phyloP scores from a whole-genome alignment of 2,329 filamentous ascomycete species.

The Coleophoma crateriformis region DNA sequence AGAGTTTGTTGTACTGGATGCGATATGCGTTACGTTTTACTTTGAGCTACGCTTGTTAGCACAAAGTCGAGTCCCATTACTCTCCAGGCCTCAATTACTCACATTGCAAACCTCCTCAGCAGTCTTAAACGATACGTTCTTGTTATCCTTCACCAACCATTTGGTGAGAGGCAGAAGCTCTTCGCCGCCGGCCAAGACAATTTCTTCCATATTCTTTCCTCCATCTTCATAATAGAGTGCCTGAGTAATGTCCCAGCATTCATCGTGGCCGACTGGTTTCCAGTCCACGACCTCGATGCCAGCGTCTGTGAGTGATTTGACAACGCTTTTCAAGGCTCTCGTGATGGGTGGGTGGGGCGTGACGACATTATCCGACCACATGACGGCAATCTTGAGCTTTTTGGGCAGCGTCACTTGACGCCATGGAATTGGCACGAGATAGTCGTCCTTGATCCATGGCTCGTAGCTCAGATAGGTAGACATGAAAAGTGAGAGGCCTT shows the following conservation, averaged over 20 bases:
- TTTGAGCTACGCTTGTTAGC: conserved; percentile 1
- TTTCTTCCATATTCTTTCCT: conserved; percentile 3
- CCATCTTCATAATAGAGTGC: conserved; percentile 8
- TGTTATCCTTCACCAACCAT: conserved; percentile 9
- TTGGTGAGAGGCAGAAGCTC: conserved; percentile 6
- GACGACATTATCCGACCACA: conserved; percentile 51
- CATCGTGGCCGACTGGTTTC: conserved; percentile 41
- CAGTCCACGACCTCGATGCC: conserved; percentile 46
- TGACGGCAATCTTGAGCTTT: conserved; percentile 52
- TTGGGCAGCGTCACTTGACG: conserved; percentile 22
- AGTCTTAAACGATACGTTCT: conserved; percentile 5
- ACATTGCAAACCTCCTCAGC: conserved; percentile 5
- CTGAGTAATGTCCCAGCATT: conserved; percentile 37
- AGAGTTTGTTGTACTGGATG: conserved; percentile 6
- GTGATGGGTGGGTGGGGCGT: conserved; percentile 50
- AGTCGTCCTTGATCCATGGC: conserved; percentile 44
- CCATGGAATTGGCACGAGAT: conserved; percentile 45
- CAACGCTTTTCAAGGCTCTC: conserved; percentile 47
- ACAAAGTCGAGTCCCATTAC: too few species aligned
- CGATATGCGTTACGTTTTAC: conserved; percentile 7
- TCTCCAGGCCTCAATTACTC: not conserved
- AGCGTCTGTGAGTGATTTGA: conserved; percentile 38
- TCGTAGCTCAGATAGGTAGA: conserved; percentile 28
- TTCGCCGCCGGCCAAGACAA: conserved; percentile 4
- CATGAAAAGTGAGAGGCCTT: conserved; percentile 35